These are phyloP conservation scores for Rhodotorula sp. DNA, from an alignment of 1,284 basidiomycete species.

Conservation along the genomic window DNA sequence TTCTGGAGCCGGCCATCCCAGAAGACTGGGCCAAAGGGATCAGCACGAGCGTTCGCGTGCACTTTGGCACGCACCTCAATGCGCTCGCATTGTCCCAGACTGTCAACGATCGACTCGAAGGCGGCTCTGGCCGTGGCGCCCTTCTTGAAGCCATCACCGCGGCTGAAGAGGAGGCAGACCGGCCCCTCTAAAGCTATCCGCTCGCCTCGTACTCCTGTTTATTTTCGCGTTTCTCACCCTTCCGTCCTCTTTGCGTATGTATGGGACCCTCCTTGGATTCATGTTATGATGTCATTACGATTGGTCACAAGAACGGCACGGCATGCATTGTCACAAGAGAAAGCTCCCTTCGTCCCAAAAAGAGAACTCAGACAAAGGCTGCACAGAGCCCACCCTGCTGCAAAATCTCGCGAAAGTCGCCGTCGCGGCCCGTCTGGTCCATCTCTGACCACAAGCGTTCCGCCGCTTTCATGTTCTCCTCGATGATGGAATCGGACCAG, in stretches of 20 bases:
- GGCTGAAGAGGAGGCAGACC: constrained; percentile 7
- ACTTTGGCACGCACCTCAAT: constrained; percentile 9
- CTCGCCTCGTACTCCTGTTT: neutral
- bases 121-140: constrained; percentile 2
- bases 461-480: constrained; percentile 1
- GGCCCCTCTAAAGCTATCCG: neutral
- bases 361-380: neutral
- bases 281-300: neutral
- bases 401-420: neutral
- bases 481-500: constrained; percentile 1
- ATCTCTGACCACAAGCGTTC: neutral
- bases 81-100: constrained; percentile 16
- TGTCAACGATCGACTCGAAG: constrained; percentile 14
- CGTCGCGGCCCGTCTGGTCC: constrained; percentile 9
- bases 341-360: neutral
- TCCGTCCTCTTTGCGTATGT: neutral
- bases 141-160: constrained; percentile 5
- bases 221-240: neutral
- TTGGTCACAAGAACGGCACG: neutral
- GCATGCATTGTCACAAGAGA: neutral
- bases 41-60: neutral
- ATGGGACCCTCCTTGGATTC: neutral
- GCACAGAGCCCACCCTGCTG: neutral
- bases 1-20: neutral
- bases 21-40: constrained; percentile 13